Evolutionary conservation across 257 asterid genomes (phyloP), one percentile per base, ranked within the genome.

Genomic region (Forsythia suspensa): DNA sequence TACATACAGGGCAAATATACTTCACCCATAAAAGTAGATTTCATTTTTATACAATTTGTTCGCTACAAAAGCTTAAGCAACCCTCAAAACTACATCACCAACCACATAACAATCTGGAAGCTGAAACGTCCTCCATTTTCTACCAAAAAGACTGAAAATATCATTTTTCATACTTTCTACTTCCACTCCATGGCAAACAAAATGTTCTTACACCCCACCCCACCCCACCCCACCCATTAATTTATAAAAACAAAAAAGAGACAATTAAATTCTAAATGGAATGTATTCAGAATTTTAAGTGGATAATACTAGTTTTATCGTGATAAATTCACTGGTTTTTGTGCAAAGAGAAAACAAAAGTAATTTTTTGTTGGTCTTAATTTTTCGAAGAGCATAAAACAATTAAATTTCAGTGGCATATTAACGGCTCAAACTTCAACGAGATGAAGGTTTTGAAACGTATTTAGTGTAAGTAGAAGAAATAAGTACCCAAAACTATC

Each of bases 351-450:
- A 69, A 65, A 7, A 39, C 29, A 73, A 29, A 16, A 20, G 6
- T 4, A 66, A 38, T 3, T 55, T 51, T 5, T 51, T 40, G 80
- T 77, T 55, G 63, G 20, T 42, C 76, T 44, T 6, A 38, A 40
- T 73, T 67, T 55, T 39, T 80, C 44, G 12, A 72, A 43, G 39
- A 73, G 77, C 70, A 79, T 36, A 16, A 42, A 39, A 21, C 41
- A 63, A 44, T 48, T 12, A 74, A 51, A 72, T n/a, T 63, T 21
- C 57, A 67, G 76, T 38, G 37, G 73, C 72, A 63, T 38, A 73
- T 48, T 16, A 15, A 67, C 69, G 75, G 68, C 68, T 76, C 82
- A 74, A 69, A 74, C 13, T 52, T 44, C 46, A 63, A 70, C 51
- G 39, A 12, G 72, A 21, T 24, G 63, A 71, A 52, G 75, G 21